These are phyloP conservation scores for Zasmidium citrigriseum DNA, from an alignment of 2,329 filamentous ascomycete genomes.

Conservation along the genomic window DNA sequence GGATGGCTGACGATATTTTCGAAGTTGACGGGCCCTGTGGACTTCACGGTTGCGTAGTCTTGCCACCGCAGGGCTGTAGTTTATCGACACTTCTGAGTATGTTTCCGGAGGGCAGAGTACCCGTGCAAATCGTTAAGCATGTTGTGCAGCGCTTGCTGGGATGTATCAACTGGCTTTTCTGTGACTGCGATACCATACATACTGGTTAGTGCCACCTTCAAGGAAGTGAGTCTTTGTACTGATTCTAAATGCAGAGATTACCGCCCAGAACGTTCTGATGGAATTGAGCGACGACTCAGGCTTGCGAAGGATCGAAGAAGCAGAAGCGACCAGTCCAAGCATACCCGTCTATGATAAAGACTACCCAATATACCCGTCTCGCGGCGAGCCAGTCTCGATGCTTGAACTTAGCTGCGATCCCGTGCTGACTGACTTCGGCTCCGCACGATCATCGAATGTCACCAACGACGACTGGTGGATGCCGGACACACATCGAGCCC, in stretches of 20 bases:
- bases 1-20: constrained; percentile 29
- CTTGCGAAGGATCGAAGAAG: constrained; percentile 9
- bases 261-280: constrained; percentile 43
- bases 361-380: constrained; percentile 2
- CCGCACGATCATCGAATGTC: constrained; percentile 11
- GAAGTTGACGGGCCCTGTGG: not conserved
- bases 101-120: constrained; percentile 21
- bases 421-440: constrained; percentile 30
- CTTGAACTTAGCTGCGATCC: constrained; percentile 16
- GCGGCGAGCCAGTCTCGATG: not conserved
- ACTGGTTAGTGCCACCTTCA: constrained; percentile 25
- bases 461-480: constrained; percentile 24
- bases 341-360: not conserved
- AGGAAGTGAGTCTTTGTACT: not conserved
- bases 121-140: constrained; percentile 17
- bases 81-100: constrained; percentile 25
- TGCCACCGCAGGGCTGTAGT: constrained; percentile 29
- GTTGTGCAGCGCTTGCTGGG: constrained; percentile 23
- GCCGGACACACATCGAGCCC: constrained; percentile 30
- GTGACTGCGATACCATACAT: constrained; percentile 21
- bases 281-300: constrained; percentile 37
- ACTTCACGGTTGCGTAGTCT: constrained; percentile 33
- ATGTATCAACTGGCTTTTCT: constrained; percentile 16
- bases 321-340: constrained; percentile 1
- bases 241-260: constrained; percentile 13